Percentiles rank a stretch among this genome's conserved stretches.
These are phyloP conservation scores for Hypomyces rosellus DNA, from an alignment of 2,329 filamentous ascomycete species.

Conservation along the genomic window DNA sequence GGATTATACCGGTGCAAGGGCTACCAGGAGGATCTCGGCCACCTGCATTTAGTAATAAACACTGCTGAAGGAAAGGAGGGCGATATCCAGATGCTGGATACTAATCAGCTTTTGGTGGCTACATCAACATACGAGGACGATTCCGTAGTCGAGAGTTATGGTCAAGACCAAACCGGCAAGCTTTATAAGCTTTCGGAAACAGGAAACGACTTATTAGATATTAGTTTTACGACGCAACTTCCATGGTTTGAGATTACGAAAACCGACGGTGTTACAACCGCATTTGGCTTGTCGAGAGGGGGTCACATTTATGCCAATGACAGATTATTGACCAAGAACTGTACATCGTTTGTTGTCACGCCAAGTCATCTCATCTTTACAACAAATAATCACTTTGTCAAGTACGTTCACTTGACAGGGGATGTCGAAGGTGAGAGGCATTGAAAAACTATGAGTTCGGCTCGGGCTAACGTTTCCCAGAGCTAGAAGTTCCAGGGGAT, in stretches of 20 bases:
- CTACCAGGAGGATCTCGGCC: constrained; percentile 21
- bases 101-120: constrained; percentile 19
- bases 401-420: constrained; percentile 76
- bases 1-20: constrained; percentile 26
- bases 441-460: too few species aligned
- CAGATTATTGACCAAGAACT: constrained; percentile 70
- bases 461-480: constrained; percentile 37
- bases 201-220: constrained; percentile 27
- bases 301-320: constrained; percentile 76
- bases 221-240: constrained; percentile 40
- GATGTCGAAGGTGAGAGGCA: constrained; percentile 51
- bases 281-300: constrained; percentile 63
- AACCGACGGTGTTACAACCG: constrained; percentile 36
- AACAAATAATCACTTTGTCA: constrained; percentile 85
- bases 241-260: constrained; percentile 47
- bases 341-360: constrained; percentile 84
- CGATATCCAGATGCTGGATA: constrained; percentile 14
- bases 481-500: constrained; percentile 75
- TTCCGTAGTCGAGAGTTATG: constrained; percentile 28
- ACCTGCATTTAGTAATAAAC: constrained; percentile 19
- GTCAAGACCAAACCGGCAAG: constrained; percentile 41
- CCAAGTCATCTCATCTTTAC: constrained; percentile 82
- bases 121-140: constrained; percentile 28
- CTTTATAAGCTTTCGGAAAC: constrained; percentile 34
- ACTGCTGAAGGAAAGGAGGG: constrained; percentile 14